phyloP scores from a whole-genome alignment of 2,329 filamentous ascomycete genomes.

The Colletotrichum chlorophyti region DNA sequence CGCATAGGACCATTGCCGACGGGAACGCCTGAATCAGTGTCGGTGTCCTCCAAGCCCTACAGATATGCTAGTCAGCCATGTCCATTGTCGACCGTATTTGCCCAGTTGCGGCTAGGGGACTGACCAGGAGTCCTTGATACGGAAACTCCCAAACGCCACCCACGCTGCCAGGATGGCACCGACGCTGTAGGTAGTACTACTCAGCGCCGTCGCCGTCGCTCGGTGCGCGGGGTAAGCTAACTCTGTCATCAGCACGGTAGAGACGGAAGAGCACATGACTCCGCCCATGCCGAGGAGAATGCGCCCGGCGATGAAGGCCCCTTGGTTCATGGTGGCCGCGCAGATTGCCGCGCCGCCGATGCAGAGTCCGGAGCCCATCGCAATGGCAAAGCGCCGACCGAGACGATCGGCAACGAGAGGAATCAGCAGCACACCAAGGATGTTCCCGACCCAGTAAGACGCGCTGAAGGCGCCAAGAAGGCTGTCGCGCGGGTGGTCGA shows the following conservation, averaged over 20 bases:
- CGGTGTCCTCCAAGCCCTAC: conserved; percentile 20
- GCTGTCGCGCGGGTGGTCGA: conserved; percentile 39
- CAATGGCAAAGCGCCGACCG: conserved; percentile 40
- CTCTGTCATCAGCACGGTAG: conserved; percentile 51
- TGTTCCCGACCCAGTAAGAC: conserved; percentile 45
- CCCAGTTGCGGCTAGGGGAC: background rate
- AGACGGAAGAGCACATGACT: conserved; percentile 54
- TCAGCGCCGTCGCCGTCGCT: conserved; percentile 40
- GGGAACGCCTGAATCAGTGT: conserved; percentile 19
- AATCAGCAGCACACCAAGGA: conserved; percentile 50
- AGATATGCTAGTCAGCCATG: background rate
- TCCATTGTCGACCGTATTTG: background rate
- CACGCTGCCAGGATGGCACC: conserved; percentile 47
- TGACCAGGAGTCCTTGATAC: conserved; percentile 21
- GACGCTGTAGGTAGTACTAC: conserved; percentile 43
- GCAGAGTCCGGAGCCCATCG: conserved; percentile 38
- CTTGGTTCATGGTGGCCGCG: conserved; percentile 48
- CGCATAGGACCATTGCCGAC: conserved; percentile 20
- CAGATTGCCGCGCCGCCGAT: conserved; percentile 46
- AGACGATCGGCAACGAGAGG: conserved; percentile 39
- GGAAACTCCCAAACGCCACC: conserved; percentile 43
- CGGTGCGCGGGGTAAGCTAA: conserved; percentile 26
- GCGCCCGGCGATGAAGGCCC: conserved; percentile 49
- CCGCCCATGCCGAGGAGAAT: conserved; percentile 50
- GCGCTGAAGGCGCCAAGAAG: conserved; percentile 42